phyloP scores from a whole-genome alignment of 1,139 yeast genomes.

The Sporopachydermia cereana region DNA sequence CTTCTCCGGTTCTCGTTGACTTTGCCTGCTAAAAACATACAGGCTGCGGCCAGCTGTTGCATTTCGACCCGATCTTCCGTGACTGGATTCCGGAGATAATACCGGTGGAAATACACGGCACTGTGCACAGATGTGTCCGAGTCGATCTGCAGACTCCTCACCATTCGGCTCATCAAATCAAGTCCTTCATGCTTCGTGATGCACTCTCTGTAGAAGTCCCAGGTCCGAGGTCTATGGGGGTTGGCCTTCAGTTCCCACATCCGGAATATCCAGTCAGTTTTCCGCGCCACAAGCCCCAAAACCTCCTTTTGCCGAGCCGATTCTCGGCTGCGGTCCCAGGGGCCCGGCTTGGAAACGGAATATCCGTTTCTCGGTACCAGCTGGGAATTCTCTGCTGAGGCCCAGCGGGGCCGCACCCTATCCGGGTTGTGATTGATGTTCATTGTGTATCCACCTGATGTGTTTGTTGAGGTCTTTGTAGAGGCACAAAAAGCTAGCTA shows the following conservation, averaged over 20 bases:
- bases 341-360: neutral
- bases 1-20: slow-evolving; percentile 1
- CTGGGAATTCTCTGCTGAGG: too few relatives aligned
- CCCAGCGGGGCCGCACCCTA: too few relatives aligned
- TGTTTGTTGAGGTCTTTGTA: too few relatives aligned
- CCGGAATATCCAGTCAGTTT: neutral
- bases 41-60: neutral
- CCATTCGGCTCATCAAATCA: neutral
- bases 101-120: slow-evolving; percentile 1
- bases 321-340: too few relatives aligned
- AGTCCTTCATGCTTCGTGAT: neutral
- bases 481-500: too few relatives aligned
- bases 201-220: neutral
- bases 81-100: slow-evolving; percentile 2
- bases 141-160: neutral
- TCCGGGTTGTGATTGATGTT: too few relatives aligned
- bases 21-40: slow-evolving; percentile 2
- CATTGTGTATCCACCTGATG: too few relatives aligned
- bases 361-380: too few relatives aligned
- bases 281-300: neutral
- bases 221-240: neutral
- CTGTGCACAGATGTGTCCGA: neutral
- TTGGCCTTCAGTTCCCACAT: neutral
- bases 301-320: neutral
- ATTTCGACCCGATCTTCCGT: neutral